Percentiles rank a stretch among this genome's conserved stretches.
These are phyloP conservation scores for Nicotiana otophora DNA, from an alignment of 257 asterid genomes.

Conservation along the genomic window DNA sequence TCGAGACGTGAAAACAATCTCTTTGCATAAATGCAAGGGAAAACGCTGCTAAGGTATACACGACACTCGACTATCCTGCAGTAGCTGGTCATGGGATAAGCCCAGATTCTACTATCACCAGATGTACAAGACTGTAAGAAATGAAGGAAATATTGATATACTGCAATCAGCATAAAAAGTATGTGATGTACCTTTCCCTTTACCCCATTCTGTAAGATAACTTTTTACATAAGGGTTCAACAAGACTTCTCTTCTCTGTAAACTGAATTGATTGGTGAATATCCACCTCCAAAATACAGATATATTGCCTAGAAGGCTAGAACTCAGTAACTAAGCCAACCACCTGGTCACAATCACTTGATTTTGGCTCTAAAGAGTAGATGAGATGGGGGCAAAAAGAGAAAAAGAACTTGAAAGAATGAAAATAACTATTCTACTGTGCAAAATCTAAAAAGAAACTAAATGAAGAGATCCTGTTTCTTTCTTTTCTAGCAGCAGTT, in stretches of 20 bases:
- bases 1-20: too few species aligned
- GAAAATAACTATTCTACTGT: background rate
- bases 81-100: too few species aligned
- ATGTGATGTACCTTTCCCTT: background rate
- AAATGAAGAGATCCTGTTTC: background rate
- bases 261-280: conserved; percentile 8
- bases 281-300: conserved; percentile 13
- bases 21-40: too few species aligned
- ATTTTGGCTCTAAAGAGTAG: background rate
- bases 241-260: conserved; percentile 1
- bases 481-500: background rate
- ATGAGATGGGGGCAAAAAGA: background rate
- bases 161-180: background rate
- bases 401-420: conserved; percentile 6
- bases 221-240: conserved; percentile 3
- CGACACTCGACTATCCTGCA: too few species aligned
- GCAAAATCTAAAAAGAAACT: conserved; percentile 11
- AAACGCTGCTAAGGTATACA: too few species aligned
- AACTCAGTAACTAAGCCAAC: background rate
- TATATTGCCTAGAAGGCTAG: background rate
- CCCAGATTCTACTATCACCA: too few species aligned
- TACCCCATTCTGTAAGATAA: background rate
- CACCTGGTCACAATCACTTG: conserved; percentile 6
- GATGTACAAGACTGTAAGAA: too few species aligned
- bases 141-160: background rate